Percentiles rank a stretch among this genome's conserved stretches.
Conservation (phyloP, 345 rosid genomes). For the Dovyalis caffra region DNA sequence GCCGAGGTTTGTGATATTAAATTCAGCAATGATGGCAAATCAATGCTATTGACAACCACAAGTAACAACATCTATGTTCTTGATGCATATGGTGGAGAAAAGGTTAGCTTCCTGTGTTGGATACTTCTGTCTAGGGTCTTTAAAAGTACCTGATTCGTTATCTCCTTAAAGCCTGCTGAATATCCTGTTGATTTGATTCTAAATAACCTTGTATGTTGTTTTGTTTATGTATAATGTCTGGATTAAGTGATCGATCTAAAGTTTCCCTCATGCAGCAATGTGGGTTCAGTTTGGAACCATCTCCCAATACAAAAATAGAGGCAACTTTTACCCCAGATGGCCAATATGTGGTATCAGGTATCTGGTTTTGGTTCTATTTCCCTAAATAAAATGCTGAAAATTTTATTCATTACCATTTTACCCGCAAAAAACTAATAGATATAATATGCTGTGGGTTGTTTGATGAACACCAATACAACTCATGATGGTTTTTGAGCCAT, state of each 20-base stretch:
- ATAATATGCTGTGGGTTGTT: background rate
- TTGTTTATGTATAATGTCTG: background rate
- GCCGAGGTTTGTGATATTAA: conserved; percentile 95
- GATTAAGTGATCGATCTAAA: conserved; percentile 10
- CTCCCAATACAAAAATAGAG: conserved; percentile 72
- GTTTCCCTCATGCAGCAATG: conserved; percentile 55
- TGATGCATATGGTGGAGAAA: conserved; percentile 94
- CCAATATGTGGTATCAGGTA: conserved; percentile 91
- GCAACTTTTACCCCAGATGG: conserved; percentile 98
- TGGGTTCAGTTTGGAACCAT: conserved; percentile 88
- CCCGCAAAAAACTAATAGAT: background rate
- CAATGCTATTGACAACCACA: conserved; percentile 91
- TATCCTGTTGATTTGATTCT: background rate
- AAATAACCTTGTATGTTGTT: background rate
- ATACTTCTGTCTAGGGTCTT: background rate
- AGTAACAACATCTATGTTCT: conserved; percentile 81
- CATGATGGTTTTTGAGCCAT: background rate
- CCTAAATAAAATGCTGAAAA: background rate
- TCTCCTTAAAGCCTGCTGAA: background rate
- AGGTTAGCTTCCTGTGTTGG: conserved; percentile 47
- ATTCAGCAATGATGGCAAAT: conserved; percentile 96
- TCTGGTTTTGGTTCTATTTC: conserved; percentile 2
- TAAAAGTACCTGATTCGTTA: background rate
- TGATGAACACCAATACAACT: background rate
- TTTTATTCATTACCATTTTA: background rate